phyloP scores from a whole-genome alignment of 805 yeast genomes.

The Ogataea salicorniae region DNA sequence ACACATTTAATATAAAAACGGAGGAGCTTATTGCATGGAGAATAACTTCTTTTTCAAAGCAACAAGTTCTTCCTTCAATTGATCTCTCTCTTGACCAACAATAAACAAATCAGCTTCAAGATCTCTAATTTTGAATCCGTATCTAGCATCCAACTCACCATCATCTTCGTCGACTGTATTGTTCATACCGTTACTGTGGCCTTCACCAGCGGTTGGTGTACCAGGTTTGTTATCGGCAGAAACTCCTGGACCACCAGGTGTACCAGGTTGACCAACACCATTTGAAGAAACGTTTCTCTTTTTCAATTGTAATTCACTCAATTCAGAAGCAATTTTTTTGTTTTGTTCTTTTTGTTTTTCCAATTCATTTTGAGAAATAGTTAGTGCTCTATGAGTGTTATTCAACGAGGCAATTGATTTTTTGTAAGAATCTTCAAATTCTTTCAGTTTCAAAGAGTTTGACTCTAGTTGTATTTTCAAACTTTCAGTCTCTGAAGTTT shows the following conservation, averaged over 20 bases:
- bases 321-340: constrained; percentile 53
- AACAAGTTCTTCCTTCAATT: constrained; percentile 57
- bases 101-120: constrained; percentile 80
- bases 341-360: constrained; percentile 52
- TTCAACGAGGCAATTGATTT: constrained; percentile 67
- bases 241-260: background rate
- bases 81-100: constrained; percentile 78
- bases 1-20: too few relatives aligned
- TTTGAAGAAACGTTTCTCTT: constrained; percentile 18
- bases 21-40: constrained; percentile 9
- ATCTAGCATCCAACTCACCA: constrained; percentile 45
- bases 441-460: constrained; percentile 14
- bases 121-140: constrained; percentile 71
- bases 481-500: constrained; percentile 25
- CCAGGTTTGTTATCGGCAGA: background rate
- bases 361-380: constrained; percentile 67
- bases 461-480: constrained; percentile 31
- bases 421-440: constrained; percentile 61
- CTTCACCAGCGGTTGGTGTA: background rate
- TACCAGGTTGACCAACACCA: background rate
- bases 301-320: constrained; percentile 58
- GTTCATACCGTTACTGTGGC: background rate
- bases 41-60: constrained; percentile 53
- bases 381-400: constrained; percentile 71
- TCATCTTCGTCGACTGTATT: constrained; percentile 16